A percentile compares a stretch with the other conserved stretches of the same genome.
phyloP scores from a whole-genome alignment of 306 rosid species.

The Abrus precatorius region DNA sequence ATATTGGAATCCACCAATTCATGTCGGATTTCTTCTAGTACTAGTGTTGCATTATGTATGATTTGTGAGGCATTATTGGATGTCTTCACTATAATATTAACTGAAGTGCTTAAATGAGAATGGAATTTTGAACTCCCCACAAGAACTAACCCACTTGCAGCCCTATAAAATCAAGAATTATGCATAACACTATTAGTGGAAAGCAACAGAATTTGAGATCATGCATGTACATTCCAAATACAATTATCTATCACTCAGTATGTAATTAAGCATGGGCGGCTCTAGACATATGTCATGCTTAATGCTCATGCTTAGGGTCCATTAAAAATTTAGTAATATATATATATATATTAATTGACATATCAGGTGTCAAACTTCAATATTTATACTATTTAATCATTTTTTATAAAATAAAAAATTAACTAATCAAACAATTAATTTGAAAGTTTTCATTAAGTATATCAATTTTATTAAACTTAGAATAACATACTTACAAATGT shows the following conservation, averaged over 20 bases:
- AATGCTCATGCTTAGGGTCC: too few species aligned
- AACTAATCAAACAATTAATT: too few species aligned
- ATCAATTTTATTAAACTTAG: too few species aligned
- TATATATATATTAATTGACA: too few species aligned
- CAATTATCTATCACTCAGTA: neutral
- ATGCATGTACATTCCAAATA: neutral
- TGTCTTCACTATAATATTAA: constrained; percentile 63
- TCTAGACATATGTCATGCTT: too few species aligned
- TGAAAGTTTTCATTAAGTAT: too few species aligned
- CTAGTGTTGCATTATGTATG: constrained; percentile 66
- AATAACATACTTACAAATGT: too few species aligned
- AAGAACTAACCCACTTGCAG: constrained; percentile 65
- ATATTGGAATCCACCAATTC: constrained; percentile 40
- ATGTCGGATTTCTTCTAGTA: constrained; percentile 50
- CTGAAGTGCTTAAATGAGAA: constrained; percentile 60
- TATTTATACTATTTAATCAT: too few species aligned
- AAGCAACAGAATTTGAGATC: neutral
- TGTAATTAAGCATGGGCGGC: too few species aligned
- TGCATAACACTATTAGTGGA: neutral
- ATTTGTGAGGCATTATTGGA: constrained; percentile 71
- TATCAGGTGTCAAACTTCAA: too few species aligned
- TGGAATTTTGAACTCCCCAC: constrained; percentile 66
- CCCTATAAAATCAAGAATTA: constrained; percentile 52
- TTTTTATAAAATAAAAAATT: too few species aligned
- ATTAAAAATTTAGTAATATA: too few species aligned